Conservation (phyloP, 2,329 filamentous ascomycete genomes). For the Graphilbum ipis-grandicollis region DNA sequence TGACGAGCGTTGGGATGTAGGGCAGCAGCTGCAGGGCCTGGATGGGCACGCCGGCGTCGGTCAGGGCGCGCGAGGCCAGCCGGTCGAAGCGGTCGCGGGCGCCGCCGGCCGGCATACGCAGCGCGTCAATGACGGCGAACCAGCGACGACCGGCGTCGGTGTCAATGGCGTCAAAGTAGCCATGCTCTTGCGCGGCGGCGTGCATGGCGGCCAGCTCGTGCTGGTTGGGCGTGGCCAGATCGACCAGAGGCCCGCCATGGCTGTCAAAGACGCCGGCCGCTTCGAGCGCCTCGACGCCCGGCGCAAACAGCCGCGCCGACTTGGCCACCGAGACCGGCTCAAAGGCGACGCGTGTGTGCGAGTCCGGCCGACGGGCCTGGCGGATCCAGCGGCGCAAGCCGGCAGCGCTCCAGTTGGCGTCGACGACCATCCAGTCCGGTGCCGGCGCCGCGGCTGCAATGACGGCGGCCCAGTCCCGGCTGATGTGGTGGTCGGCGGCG, state of each 20-base stretch:
- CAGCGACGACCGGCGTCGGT: conserved; percentile 33
- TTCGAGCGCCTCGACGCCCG: conserved; percentile 16
- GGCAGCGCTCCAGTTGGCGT: conserved; percentile 65
- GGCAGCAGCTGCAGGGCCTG: conserved; percentile 73
- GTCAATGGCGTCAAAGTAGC: conserved; percentile 40
- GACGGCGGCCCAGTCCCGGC: conserved; percentile 37
- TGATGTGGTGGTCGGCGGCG: conserved; percentile 21
- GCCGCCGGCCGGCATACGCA: conserved; percentile 44
- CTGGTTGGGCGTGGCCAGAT: conserved; percentile 67
- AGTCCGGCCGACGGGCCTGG: conserved; percentile 34
- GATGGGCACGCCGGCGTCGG: conserved; percentile 68
- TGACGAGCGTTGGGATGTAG: conserved; percentile 69
- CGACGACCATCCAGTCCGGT: conserved; percentile 67
- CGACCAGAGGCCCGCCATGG: conserved; percentile 30
- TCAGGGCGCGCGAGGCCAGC: conserved; percentile 48
- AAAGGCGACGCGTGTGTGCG: conserved; percentile 47
- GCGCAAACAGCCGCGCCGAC: conserved; percentile 48
- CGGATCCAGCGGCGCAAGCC: conserved; percentile 52
- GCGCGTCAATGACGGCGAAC: conserved; percentile 64
- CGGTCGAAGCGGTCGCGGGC: conserved; percentile 55
- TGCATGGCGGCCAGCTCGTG: conserved; percentile 73
- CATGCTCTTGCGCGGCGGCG: conserved; percentile 44
- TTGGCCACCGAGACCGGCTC: conserved; percentile 83
- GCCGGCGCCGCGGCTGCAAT: conserved; percentile 29
- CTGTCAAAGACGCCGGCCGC: background rate